Evolutionary conservation across 2,329 filamentous ascomycete genomes (phyloP).

Genomic region (Didymella segeticola): DNA sequence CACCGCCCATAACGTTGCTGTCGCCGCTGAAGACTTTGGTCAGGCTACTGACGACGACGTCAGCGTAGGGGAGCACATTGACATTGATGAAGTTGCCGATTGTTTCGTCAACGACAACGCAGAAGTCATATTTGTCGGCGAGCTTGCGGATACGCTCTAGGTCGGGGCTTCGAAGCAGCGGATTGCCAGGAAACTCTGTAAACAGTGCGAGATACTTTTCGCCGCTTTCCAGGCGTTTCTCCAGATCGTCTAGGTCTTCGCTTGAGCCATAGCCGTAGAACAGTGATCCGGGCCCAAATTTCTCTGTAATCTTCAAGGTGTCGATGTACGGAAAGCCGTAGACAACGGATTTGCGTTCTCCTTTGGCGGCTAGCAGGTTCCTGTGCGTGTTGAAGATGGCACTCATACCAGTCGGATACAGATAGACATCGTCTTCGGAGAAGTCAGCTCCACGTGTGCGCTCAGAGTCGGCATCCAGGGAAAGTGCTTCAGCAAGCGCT

Average conservation of each 20-base stretch:
- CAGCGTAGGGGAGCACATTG: slow-evolving; percentile 86
- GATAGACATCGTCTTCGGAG: slow-evolving; percentile 84
- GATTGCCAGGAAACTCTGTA: slow-evolving; percentile 95
- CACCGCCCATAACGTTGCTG: slow-evolving; percentile 97
- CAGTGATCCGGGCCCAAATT: slow-evolving; percentile 86
- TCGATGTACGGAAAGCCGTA: slow-evolving; percentile 99
- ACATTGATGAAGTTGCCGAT: slow-evolving; percentile 97
- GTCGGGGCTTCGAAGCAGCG: slow-evolving; percentile 83
- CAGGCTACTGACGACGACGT: slow-evolving; percentile 91
- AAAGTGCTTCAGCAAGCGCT: slow-evolving; percentile 67
- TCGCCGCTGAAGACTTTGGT: slow-evolving; percentile 98
- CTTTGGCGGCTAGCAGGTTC: slow-evolving; percentile 69
- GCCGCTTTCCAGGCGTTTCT: slow-evolving; percentile 71
- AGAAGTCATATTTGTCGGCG: slow-evolving; percentile 85
- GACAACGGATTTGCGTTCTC: slow-evolving; percentile 77
- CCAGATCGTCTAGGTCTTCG: slow-evolving; percentile 83
- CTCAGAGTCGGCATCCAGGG: slow-evolving; percentile 54
- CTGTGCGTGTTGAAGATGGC: slow-evolving; percentile 90
- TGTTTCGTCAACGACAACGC: slow-evolving; percentile 92
- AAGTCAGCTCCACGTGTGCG: slow-evolving; percentile 64
- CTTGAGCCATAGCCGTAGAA: slow-evolving; percentile 86
- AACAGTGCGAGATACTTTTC: slow-evolving; percentile 84
- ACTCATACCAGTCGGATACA: slow-evolving; percentile 92
- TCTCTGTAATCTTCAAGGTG: slow-evolving; percentile 91
- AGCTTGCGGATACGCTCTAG: slow-evolving; percentile 79